These are phyloP conservation scores for Plasmopara viticola DNA, from an alignment of 352 stramenopile genomes.

Conservation along the genomic window DNA sequence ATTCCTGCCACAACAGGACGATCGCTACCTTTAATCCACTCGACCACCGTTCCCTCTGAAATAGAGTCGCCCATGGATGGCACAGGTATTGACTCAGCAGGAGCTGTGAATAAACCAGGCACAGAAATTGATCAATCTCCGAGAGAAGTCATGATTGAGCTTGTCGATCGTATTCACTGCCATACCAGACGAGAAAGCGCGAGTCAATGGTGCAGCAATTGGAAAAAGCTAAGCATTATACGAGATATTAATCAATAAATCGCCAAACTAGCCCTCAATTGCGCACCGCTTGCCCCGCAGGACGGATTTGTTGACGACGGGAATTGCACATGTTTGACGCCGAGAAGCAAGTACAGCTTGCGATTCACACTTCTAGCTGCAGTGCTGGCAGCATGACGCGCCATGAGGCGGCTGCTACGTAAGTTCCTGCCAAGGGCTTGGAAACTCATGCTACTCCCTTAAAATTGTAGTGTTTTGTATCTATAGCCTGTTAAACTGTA, in stretches of 20 bases:
- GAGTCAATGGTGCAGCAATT: constrained; percentile 21
- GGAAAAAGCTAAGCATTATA: constrained; percentile 15
- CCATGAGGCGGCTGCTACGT: constrained; percentile 34
- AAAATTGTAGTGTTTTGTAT: neutral
- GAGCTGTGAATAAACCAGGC: constrained; percentile 11
- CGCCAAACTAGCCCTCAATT: neutral
- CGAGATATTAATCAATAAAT: neutral
- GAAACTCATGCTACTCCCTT: constrained; percentile 38
- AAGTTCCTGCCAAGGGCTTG: constrained; percentile 35
- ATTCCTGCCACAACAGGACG: neutral
- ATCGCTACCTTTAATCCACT: constrained; percentile 88
- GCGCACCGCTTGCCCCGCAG: constrained; percentile 21
- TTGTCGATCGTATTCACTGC: neutral
- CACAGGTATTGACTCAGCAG: constrained; percentile 60
- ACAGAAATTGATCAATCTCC: too few relatives aligned
- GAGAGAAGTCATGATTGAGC: neutral
- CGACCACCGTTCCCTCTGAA: constrained; percentile 96
- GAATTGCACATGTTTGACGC: constrained; percentile 24
- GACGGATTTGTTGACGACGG: constrained; percentile 18
- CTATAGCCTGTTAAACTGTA: too few relatives aligned
- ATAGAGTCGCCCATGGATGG: constrained; percentile 95
- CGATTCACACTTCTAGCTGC: constrained; percentile 12
- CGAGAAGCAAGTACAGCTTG: constrained; percentile 10
- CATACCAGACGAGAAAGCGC: constrained; percentile 49
- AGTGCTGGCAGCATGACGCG: constrained; percentile 11